phyloP scores from a whole-genome alignment of 2,329 filamentous ascomycete species.

The Aspergillus chevalieri region DNA sequence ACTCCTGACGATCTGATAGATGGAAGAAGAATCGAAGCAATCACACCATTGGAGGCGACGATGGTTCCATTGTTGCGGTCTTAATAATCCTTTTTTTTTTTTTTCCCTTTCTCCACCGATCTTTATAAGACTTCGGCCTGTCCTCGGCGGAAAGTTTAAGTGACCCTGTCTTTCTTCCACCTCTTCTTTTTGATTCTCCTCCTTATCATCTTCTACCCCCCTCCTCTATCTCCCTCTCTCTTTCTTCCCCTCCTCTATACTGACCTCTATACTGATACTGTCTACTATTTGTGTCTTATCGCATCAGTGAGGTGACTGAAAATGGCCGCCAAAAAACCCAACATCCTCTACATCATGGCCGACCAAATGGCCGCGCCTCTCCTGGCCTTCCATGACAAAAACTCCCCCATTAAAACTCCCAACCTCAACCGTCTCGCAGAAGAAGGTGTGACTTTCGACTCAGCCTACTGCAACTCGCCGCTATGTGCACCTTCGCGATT shows the following conservation, averaged over 20 bases:
- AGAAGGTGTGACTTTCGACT: conserved; percentile 82
- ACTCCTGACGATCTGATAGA: conserved; percentile 1
- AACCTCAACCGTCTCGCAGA: conserved; percentile 78
- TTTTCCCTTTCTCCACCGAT: conserved; percentile 4
- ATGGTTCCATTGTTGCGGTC: neutral
- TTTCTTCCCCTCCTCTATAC: neutral
- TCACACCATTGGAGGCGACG: conserved; percentile 20
- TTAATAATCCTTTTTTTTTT: conserved; percentile 3
- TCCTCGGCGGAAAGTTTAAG: no score
- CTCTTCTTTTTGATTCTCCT: conserved; percentile 1
- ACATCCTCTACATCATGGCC: conserved; percentile 92
- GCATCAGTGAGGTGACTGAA: neutral
- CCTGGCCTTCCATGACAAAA: conserved; percentile 83
- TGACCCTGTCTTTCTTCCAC: conserved; percentile 1
- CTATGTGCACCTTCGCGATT: conserved; percentile 89
- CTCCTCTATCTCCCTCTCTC: conserved; percentile 3
- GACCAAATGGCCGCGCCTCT: conserved; percentile 88
- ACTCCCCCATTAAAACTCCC: conserved; percentile 86
- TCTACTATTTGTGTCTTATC: no score
- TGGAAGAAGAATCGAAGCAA: conserved; percentile 1
- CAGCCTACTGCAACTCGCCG: conserved; percentile 88
- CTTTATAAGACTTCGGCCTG: neutral
- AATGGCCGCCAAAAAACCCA: conserved; percentile 52
- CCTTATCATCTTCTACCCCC: conserved; percentile 3
- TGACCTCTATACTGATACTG: no score